Conservation (phyloP, 2,329 filamentous ascomycete species). For the Alternaria burnsii region DNA sequence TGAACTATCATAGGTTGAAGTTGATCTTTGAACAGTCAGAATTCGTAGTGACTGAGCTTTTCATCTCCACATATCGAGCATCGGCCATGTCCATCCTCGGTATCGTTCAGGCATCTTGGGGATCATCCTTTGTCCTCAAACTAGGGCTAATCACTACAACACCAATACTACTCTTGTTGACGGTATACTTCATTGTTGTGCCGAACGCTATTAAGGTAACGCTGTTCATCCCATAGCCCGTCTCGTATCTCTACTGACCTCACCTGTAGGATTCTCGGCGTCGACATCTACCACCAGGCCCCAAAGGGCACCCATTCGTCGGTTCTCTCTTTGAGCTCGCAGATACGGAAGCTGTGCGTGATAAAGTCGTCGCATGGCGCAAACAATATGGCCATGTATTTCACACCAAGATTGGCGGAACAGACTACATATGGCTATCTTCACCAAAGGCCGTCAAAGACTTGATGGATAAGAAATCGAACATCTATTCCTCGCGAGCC, state of each 20-base stretch:
- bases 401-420: slow-evolving; percentile 53
- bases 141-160: slow-evolving; percentile 19
- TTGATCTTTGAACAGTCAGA: not conserved
- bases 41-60: not conserved
- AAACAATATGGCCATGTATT: slow-evolving; percentile 51
- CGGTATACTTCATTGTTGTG: slow-evolving; percentile 40
- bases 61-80: not conserved
- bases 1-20: accelerated
- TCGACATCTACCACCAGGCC: slow-evolving; percentile 51
- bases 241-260: slow-evolving; percentile 8
- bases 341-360: slow-evolving; percentile 44
- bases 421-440: slow-evolving; percentile 54
- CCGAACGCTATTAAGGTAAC: slow-evolving; percentile 43
- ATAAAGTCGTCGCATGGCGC: slow-evolving; percentile 47
- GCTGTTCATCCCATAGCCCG: not conserved
- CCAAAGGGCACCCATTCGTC: slow-evolving; percentile 51
- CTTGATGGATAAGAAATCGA: slow-evolving; percentile 63
- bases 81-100: slow-evolving; percentile 19
- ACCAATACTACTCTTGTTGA: slow-evolving; percentile 31
- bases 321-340: slow-evolving; percentile 51
- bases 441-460: slow-evolving; percentile 62
- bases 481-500: slow-evolving; percentile 60
- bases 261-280: slow-evolving; percentile 37
- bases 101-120: slow-evolving; percentile 3
- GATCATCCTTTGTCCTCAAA: slow-evolving; percentile 23